Evolutionary conservation across 306 rosid genomes (phyloP).

Genomic region (Styphnolobium japonicum): DNA sequence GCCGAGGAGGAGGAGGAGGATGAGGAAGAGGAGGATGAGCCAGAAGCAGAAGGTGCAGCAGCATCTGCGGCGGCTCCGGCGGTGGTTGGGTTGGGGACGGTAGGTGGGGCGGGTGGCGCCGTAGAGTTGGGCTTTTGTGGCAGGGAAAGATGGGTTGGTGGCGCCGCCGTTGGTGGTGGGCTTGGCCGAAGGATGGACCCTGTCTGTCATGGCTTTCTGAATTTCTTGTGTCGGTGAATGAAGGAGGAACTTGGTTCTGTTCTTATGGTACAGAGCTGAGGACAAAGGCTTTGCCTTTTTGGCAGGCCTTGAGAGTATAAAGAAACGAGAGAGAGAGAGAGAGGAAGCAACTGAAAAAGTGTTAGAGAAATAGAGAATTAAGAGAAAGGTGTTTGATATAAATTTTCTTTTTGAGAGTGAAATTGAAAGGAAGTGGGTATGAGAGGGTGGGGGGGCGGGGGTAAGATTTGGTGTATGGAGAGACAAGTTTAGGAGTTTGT

Average conservation of each 20-base stretch:
- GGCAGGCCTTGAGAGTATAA: not conserved
- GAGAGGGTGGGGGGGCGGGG: no score
- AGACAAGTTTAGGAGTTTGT: not conserved
- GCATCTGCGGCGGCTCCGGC: constrained; percentile 44
- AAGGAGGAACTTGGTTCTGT: not conserved
- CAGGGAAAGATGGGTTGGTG: constrained; percentile 46
- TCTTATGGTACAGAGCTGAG: no score
- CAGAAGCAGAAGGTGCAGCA: constrained; percentile 65
- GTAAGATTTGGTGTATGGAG: not conserved
- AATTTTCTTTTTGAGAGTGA: not conserved
- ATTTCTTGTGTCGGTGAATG: not conserved
- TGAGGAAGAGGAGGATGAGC: constrained; percentile 44
- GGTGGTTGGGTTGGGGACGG: constrained; percentile 58
- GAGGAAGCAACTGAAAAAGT: not conserved
- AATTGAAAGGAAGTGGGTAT: not conserved
- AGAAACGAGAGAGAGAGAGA: not conserved
- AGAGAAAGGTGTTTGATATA: not conserved
- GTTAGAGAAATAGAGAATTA: not conserved
- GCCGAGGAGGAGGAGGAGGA: constrained; percentile 52
- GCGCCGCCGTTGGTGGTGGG: constrained; percentile 28
- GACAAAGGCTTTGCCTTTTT: not conserved
- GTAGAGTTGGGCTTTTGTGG: constrained; percentile 64
- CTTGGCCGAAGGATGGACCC: constrained; percentile 63
- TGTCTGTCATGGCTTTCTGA: constrained; percentile 55
- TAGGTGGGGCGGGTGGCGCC: constrained; percentile 71